Evolutionary conservation across 164 flowering plant species (phyloP), one percentile per base, ranked within the genome.

Genomic region (Annona squamosa): DNA sequence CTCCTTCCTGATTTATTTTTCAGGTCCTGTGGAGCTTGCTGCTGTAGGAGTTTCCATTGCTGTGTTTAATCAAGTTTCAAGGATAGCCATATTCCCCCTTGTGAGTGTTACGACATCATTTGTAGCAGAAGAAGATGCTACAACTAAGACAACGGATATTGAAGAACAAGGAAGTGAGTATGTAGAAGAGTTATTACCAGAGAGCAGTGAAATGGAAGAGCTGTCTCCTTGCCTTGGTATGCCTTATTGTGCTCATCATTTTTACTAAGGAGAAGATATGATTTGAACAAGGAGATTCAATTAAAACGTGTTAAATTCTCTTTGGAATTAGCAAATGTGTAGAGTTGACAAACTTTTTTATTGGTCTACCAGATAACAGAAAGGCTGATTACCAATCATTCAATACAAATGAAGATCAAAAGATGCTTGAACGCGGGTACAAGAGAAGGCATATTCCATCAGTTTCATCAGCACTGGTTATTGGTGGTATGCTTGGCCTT

Each of bases 11-110:
- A 19, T 64, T 64, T 64, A 13, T 19, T 66, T 19, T 76, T 61
- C 75, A 91, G 94, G 97, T 76, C 82, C 95, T 1, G 86, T 90
- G 67, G 91, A 88, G 72, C 88, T 86, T 65, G 89, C 91, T 71
- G 87, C 87, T 52, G 91, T 88, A 3, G 91, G 91, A 71, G 86
- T 85, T 68, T 67, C 91, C 18, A 86, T 88, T 76, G 89, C 91
- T 37, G 44, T 86, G 6, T 83, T 88, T 77, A 88, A 86, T 73
- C 91, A 88, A 77, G 87, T 74, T 6, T 88, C 89, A 45, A 81
- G 81, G 63, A 76, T 88, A 59, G 83, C 91, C 65, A 88, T 88
- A 62, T 88, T 88, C 69, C 91, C 91, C 16, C 82, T 88, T 56
- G 89, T 86, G 3, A 86, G 89, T 76, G 71, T 88, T 52, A 88